Conservation (phyloP, 768 basidiomycete species). For the Psilocybe tampanensis region DNA sequence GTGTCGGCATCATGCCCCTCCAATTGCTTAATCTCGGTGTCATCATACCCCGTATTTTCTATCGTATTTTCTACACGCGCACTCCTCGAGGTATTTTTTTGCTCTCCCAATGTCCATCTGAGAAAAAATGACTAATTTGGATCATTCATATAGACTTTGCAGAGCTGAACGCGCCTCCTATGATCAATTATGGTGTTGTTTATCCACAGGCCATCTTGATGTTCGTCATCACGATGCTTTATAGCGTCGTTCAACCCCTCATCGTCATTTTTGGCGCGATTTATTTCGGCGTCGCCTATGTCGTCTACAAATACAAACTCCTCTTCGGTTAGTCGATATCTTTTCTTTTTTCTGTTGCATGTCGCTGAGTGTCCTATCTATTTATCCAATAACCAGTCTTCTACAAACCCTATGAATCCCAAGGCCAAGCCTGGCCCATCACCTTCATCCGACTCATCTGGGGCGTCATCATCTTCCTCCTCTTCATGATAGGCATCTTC, state of each 20-base stretch:
- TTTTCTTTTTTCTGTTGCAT: background rate
- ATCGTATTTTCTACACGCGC: constrained; percentile 75
- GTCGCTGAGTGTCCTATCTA: constrained; percentile 1
- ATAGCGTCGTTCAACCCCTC: constrained; percentile 94
- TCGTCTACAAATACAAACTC: constrained; percentile 98
- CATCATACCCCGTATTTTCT: constrained; percentile 77
- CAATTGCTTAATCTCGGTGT: constrained; percentile 93
- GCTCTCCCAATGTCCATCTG: background rate
- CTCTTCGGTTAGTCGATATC: constrained; percentile 78
- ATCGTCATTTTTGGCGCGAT: constrained; percentile 94
- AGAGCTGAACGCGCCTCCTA: constrained; percentile 95
- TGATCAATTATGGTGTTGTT: constrained; percentile 97
- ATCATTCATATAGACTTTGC: constrained; percentile 82
- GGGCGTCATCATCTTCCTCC: too few relatives aligned
- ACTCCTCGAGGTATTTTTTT: constrained; percentile 78
- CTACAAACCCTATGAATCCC: constrained; percentile 97
- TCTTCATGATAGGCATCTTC: too few relatives aligned
- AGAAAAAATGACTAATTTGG: background rate
- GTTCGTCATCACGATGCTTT: constrained; percentile 92
- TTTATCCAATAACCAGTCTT: constrained; percentile 60
- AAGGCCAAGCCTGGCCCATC: constrained; percentile 97
- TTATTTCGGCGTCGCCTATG: constrained; percentile 94
- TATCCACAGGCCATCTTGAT: constrained; percentile 97
- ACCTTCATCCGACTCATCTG: constrained; percentile 90
- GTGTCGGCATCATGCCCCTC: constrained; percentile 92